Evolutionary conservation across 495 filamentous ascomycete genomes (phyloP), one percentile per base, ranked within the genome.

Genomic region (Parmelia sp.): DNA sequence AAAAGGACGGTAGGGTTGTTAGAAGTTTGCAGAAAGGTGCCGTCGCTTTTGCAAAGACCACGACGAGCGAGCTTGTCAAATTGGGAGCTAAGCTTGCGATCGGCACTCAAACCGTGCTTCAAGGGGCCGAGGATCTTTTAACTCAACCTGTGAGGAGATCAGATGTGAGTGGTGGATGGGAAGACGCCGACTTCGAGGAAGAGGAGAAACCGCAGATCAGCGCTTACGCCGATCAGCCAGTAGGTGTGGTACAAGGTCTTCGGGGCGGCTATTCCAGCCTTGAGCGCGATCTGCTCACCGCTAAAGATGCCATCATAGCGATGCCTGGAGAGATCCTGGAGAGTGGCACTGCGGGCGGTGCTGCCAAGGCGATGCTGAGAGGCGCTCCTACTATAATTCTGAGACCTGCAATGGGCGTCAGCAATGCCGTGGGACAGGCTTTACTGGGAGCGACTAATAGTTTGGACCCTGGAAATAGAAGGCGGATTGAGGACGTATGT

Each of bases 31-130:
- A 89, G 65, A 97, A 96, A 73, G 95, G 95, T 27, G 91, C 91
- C 0, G 73, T 87, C 1, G 86, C 89, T 5, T 97, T 99, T 68
- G 92, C 90, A 36, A 92, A 89, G 71, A 97, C 91, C 15, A 97
- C 94, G 1, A 91, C 91, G 7, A 91, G 85, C 17, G 95, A 97
- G 71, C 80, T 96, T 12, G 87, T 96, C 65, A 92, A 92, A 66
- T 80, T 99, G 2, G 95, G 95, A 14, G 95, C 94, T 23, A 97
- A 97, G 74, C 78, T 97, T 27, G 94, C 94, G 19, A 89, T 97
- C 47, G 95, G 95, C 44, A 96, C 95, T 9, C 95, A 99, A 69
- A 92, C 87, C 31, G 84, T 92, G 39, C 80, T 97, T 4, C 91
- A 96, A 72, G 87, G 88, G 31, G 91, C 92, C 0, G 95, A 99